Evolutionary conservation across 179 eudicot genomes (phyloP), one percentile per base, ranked within the genome.

Genomic region (Beta lomatogona): DNA sequence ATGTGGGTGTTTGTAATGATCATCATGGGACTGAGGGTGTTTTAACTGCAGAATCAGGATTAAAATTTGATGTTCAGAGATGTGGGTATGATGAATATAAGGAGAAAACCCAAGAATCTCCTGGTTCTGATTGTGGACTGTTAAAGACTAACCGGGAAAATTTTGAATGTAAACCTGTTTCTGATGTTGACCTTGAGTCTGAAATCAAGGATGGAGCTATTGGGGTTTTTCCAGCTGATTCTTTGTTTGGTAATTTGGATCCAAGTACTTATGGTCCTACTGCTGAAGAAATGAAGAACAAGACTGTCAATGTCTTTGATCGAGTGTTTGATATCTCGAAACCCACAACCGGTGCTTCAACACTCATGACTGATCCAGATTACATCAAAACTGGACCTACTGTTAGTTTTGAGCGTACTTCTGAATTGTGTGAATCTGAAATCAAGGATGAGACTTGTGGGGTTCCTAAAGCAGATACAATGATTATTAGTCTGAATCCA

Each of bases 71-170:
- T 71, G 83, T 53, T 80, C 10, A 70, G 59, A 78, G 64, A 71
- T 36, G 52, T 31, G 83, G 58, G 67, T 50, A 59, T 75, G 80
- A 52, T 45, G 67, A 69, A 50, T 59, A 72, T 18, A 41, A 5
- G 1, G 80, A 80, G 48, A 46, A 70, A 15, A 21, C 41, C 22
- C 19, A 64, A 50, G 75, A 77, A 64, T 36, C 71, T 21, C 63
- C 41, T 14, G 81, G 79, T 45, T 77, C 46, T 72, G 36, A 64
- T 41, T 41, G 59, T 58, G 83, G 65, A 63, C 28, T 77, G 54
- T 45, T 60, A 18, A 63, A 10, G 21, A 28, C 15, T 61, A 25
- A 19, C 55, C 53, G 15, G 12, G 77, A 58, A 18, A 52, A 19
- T 71, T 71, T 45, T 41, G 78, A 14, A 16, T 21, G 18, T 77